A percentile compares a stretch with the other conserved stretches of the same genome.
phyloP scores from a whole-genome alignment of 2,329 filamentous ascomycete species.

The Didymella sp. region DNA sequence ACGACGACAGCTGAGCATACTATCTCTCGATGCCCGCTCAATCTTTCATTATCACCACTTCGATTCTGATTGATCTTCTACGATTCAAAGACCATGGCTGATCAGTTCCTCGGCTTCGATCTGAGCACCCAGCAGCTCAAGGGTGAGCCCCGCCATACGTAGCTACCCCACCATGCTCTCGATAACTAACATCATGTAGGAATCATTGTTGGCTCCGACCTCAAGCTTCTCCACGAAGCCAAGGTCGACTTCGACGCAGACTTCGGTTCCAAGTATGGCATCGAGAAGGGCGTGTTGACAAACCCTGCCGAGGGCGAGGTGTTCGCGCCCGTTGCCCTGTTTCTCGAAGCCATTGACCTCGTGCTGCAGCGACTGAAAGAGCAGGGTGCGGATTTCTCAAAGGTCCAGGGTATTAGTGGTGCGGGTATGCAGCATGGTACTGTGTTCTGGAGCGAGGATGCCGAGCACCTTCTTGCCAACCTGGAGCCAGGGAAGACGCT shows the following conservation, averaged over 20 bases:
- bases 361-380: constrained; percentile 76
- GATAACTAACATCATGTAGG: constrained; percentile 56
- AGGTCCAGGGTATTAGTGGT: constrained; percentile 82
- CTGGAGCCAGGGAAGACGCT: constrained; percentile 69
- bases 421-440: constrained; percentile 98
- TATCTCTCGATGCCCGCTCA: constrained; percentile 23
- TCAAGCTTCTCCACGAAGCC: constrained; percentile 81
- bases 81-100: constrained; percentile 41
- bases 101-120: constrained; percentile 88
- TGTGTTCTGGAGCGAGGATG: constrained; percentile 84
- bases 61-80: neutral
- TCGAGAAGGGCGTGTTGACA: constrained; percentile 85
- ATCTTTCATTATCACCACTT: neutral
- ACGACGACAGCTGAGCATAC: neutral
- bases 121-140: constrained; percentile 97
- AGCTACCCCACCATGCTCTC: constrained; percentile 42
- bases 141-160: constrained; percentile 59
- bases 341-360: constrained; percentile 89
- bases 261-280: constrained; percentile 67
- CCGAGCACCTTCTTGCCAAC: constrained; percentile 67
- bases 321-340: constrained; percentile 90
- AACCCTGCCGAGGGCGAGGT: constrained; percentile 87
- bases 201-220: constrained; percentile 81
- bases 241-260: constrained; percentile 97
- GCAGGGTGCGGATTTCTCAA: constrained; percentile 73